Evolutionary conservation across 1,284 basidiomycete genomes (phyloP), one percentile per base, ranked within the genome.

Genomic region (Blastosporella zonata): DNA sequence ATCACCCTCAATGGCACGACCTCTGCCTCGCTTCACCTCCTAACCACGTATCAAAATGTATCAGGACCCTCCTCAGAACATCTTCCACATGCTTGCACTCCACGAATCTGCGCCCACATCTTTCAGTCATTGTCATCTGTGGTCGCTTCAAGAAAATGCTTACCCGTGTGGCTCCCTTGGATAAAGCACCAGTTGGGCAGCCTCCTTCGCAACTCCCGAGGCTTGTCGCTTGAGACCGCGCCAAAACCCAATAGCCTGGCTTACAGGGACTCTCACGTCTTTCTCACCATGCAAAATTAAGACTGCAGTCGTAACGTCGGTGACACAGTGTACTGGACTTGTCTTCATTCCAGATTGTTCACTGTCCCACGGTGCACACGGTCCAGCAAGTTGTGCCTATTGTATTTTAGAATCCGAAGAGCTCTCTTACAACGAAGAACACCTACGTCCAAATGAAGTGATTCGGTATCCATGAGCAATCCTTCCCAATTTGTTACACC

Each of bases 401-500:
- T n/a, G n/a, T 21, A 9, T 12, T 40, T 50, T 15, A 47, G 33
- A 40, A 43, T 33, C n/a, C 41, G 36, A 43, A 23, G 28, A 45
- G 17, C 31, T n/a, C n/a, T 25, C 17, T 31, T 29, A 42, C 20
- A 29, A 21, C 22, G 23, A 46, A 29, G 17, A 37, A 31, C 27
- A 46, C 59, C 67, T 63, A 7, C 65, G 58, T 46, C 66, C 65
- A n/a, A n/a, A n/a, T n/a, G n/a, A n/a, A 63, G 64, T 28, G 65
- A 65, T 21, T 56, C 59, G 3, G 64, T 63, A 49, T 64, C 61
- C 59, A 61, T 59, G 18, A 67, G 64, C 65, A 65, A 66, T 8
- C 57, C 59, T 53, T 67, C 67, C 67, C 67, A 68, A 38, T n/a
- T n/a, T n/a, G n/a, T n/a, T n/a, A n/a, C n/a, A n/a, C 66, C 67